Conservation (phyloP, 345 rosid genomes). For the Arabis alpina region DNA sequence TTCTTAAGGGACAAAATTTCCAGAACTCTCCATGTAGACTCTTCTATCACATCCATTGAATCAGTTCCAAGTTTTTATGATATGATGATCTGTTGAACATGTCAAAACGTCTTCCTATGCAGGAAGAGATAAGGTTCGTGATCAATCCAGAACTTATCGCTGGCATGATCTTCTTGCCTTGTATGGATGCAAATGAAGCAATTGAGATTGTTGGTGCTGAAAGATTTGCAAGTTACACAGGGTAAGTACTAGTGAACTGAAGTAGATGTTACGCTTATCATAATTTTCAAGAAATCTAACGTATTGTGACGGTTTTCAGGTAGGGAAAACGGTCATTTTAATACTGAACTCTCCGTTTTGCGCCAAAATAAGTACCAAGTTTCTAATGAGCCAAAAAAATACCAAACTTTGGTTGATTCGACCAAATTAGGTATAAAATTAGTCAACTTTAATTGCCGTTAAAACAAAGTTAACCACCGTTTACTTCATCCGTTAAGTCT, state of each 20-base stretch:
- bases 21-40: not conserved
- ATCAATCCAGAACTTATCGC: slow-evolving; percentile 85
- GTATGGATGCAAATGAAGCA: slow-evolving; percentile 84
- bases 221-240: slow-evolving; percentile 72
- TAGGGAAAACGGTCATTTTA: no score
- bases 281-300: slow-evolving; percentile 36
- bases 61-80: not conserved
- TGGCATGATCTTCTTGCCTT: slow-evolving; percentile 90
- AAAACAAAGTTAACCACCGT: no score
- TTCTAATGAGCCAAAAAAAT: no score
- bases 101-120: slow-evolving; percentile 22
- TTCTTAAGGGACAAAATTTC: no score
- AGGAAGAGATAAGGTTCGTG: slow-evolving; percentile 97
- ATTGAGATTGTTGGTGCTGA: slow-evolving; percentile 86
- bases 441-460: no score
- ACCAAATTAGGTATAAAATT: no score
- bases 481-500: no score
- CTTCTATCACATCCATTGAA: not conserved
- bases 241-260: slow-evolving; percentile 51
- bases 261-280: slow-evolving; percentile 21
- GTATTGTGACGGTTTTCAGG: slow-evolving; percentile 42
- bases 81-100: not conserved
- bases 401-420: no score
- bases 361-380: no score
- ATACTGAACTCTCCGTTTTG: no score